Evolutionary conservation across 768 basidiomycete genomes (phyloP), one percentile per base, ranked within the genome.

Genomic region (Mycena leptocephala): DNA sequence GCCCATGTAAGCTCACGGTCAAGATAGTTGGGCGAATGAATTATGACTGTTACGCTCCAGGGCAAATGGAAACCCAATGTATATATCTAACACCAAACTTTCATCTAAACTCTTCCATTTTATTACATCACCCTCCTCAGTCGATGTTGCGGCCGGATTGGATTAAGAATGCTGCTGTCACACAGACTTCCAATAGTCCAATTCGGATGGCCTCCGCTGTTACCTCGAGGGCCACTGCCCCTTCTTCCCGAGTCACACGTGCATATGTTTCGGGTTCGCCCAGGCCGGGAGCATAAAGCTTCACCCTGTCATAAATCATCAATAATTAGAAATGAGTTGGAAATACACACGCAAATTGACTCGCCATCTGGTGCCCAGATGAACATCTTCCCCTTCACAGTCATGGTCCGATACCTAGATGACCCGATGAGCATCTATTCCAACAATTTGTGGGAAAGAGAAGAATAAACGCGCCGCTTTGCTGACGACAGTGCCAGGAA

Each of bases 341-440:
- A 22, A 59, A 35, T 59, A 59, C 56, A 28, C 33, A 59, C 56
- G 20, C 33, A 59, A 59, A 59, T 22, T 10, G 56, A 59, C 20
- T 59, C 56, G 32, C 56, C 33, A 35, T 59, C 33, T 59, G 56
- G 56, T n/a, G 56, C 56, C 56, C 56, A 59, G 56, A 59, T 28
- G 56, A 35, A 59, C 56, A 7, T 59, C 32, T 18, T 59, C 33
- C 56, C 56, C 8, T 59, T 33, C 22, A 28, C 56, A 35, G 33
- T 35, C 56, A 35, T 59, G 11, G 32, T 59, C 7, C 56, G 56
- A 59, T 59, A 59, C 22, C 56, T 59, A 28, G 10, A 59, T 16
- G 13, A 9, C 20, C 43, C 5, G 16, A 59, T 59, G 56, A 59
- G 33, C 16, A 20, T 56, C 28, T 59, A n/a, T 59, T 35, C 28